Conservation (phyloP, 2,329 filamentous ascomycete species). For the Trichoderma pleuroti region DNA sequence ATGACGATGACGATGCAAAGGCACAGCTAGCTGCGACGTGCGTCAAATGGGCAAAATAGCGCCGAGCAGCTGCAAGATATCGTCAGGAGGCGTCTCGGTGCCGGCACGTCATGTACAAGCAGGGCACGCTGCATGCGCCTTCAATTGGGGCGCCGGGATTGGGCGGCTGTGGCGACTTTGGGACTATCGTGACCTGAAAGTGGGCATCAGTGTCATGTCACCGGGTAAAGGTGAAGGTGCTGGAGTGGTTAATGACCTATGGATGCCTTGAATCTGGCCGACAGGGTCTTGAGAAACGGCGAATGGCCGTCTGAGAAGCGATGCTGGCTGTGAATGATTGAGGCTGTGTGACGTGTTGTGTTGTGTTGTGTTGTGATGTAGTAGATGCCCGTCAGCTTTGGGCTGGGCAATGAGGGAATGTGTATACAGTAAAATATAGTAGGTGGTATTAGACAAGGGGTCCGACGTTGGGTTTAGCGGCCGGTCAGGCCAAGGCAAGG, state of each 20-base stretch:
- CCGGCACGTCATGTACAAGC: constrained; percentile 10
- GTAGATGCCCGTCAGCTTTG: background rate
- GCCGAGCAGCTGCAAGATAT: constrained; percentile 10
- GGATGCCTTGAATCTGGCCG: background rate
- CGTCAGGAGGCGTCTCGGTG: constrained; percentile 11
- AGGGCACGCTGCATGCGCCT: background rate
- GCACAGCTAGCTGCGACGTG: constrained; percentile 3
- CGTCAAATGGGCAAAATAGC: constrained; percentile 6
- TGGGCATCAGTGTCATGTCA: constrained; percentile 10
- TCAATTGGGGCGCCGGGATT: constrained; percentile 10
- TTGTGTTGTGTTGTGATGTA: too few species aligned
- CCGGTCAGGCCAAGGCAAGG: background rate
- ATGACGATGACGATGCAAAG: constrained; percentile 7
- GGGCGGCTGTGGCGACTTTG: constrained; percentile 4
- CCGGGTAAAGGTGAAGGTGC: background rate
- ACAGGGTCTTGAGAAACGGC: background rate
- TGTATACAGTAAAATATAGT: background rate
- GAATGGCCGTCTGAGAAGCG: background rate
- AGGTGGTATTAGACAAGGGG: background rate
- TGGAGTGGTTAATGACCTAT: constrained; percentile 2
- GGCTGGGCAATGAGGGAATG: background rate
- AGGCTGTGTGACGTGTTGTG: constrained; percentile 10
- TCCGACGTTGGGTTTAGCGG: background rate
- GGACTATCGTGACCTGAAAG: constrained; percentile 11
- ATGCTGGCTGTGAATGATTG: background rate